Percentiles rank a stretch among this genome's conserved stretches.
Conservation (phyloP, 73 alveolate species). For the Urostyla sp. region DNA sequence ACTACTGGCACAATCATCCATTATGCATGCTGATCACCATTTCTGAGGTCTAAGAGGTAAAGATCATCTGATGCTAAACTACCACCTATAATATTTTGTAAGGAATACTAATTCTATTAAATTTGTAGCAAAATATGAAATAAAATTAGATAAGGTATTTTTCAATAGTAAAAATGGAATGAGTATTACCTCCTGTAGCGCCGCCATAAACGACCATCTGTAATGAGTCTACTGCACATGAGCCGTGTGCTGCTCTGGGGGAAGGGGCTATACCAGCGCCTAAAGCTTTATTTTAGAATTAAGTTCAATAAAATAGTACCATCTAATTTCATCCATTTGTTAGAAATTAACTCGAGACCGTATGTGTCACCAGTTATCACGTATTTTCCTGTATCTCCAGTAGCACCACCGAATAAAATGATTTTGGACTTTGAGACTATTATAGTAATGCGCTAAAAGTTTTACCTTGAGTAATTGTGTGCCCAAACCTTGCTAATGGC, state of each 20-base stretch:
- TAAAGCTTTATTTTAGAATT: background rate
- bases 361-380: slow-evolving; percentile 98
- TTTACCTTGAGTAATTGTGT: slow-evolving; percentile 88
- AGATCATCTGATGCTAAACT: slow-evolving; percentile 92
- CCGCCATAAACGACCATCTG: slow-evolving; percentile 98
- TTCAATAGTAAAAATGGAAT: slow-evolving; percentile 4
- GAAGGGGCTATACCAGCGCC: slow-evolving; percentile 90
- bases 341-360: slow-evolving; percentile 75
- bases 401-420: slow-evolving; percentile 85
- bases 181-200: slow-evolving; percentile 99
- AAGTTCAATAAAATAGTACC: slow-evolving; percentile 56
- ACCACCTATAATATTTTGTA: slow-evolving; percentile 91
- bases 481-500: slow-evolving; percentile 93
- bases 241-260: slow-evolving; percentile 98
- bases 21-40: slow-evolving; percentile 89
- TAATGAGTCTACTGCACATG: slow-evolving; percentile 85
- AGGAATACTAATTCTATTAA: slow-evolving; percentile 30
- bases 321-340: slow-evolving; percentile 84
- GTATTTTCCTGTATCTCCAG: slow-evolving; percentile 95
- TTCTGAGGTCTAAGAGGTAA: slow-evolving; percentile 82
- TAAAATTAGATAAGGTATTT: too few relatives aligned
- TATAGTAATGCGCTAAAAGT: background rate
- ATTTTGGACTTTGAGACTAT: slow-evolving; percentile 75
- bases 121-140: too few relatives aligned
- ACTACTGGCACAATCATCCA: slow-evolving; percentile 99